phyloP scores from a whole-genome alignment of 2,329 filamentous ascomycete genomes.

The Pyrenophora seminiperda region DNA sequence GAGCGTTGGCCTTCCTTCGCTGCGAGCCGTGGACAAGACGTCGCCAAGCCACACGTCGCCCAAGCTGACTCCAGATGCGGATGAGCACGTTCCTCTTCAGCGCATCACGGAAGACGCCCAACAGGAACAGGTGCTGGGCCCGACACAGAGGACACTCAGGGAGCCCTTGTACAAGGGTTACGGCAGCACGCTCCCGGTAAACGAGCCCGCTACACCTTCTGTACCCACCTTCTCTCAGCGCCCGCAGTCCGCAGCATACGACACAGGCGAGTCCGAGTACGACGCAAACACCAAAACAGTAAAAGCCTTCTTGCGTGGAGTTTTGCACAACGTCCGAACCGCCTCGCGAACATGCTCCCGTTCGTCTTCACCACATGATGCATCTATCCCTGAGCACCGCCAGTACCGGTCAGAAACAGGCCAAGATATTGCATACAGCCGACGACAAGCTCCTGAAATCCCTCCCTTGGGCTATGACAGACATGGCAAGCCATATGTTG shows the following conservation, averaged over 20 bases:
- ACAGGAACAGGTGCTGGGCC: conserved; percentile 8
- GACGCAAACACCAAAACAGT: conserved; percentile 17
- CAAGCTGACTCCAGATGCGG: conserved; percentile 24
- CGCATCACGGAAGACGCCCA: conserved; percentile 24
- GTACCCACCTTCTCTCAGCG: conserved; percentile 3
- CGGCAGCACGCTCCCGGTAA: conserved; percentile 5
- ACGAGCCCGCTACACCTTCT: conserved; percentile 18
- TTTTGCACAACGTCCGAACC: conserved; percentile 30
- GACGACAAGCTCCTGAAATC: conserved; percentile 1
- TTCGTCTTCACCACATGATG: conserved; percentile 20
- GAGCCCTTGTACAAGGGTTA: conserved; percentile 9
- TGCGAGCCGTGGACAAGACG: conserved; percentile 20
- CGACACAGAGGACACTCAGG: background rate
- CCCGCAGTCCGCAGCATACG: conserved; percentile 9
- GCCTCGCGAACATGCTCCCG: conserved; percentile 27
- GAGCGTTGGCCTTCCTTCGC: conserved; percentile 26
- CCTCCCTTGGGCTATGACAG: background rate
- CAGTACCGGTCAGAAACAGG: conserved; percentile 10
- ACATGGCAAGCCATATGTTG: conserved; percentile 1
- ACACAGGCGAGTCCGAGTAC: conserved; percentile 7
- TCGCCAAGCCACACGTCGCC: conserved; percentile 21
- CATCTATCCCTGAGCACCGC: conserved; percentile 9
- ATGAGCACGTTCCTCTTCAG: conserved; percentile 19
- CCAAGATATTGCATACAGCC: conserved; percentile 6
- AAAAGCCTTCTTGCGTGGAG: conserved; percentile 30